These are phyloP conservation scores for Ballota nigra DNA, from an alignment of 257 asterid species.

Conservation along the genomic window DNA sequence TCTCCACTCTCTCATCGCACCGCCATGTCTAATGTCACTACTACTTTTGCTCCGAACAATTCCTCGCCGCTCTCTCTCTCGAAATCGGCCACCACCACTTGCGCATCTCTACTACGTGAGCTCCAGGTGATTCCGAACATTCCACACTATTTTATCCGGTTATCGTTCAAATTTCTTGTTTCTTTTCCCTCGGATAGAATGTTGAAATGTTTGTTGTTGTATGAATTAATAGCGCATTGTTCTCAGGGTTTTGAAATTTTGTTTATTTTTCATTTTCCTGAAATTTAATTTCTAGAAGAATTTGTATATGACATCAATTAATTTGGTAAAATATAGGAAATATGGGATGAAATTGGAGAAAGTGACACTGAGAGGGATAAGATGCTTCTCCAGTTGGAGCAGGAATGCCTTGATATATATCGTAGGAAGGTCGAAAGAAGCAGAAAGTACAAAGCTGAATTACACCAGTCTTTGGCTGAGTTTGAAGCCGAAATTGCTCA, in stretches of 20 bases:
- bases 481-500: slow-evolving; percentile 61
- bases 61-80: slow-evolving; percentile 62
- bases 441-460: slow-evolving; percentile 58
- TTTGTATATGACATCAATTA: background rate
- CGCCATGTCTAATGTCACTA: slow-evolving; percentile 26
- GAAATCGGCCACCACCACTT: slow-evolving; percentile 55
- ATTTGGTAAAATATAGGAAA: slow-evolving; percentile 38
- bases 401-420: slow-evolving; percentile 75
- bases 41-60: background rate
- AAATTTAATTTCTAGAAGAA: background rate
- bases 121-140: slow-evolving; percentile 45
- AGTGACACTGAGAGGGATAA: slow-evolving; percentile 63
- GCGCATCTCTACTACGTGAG: slow-evolving; percentile 64
- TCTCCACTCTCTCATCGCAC: background rate
- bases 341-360: slow-evolving; percentile 85
- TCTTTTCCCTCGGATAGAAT: background rate
- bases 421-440: slow-evolving; percentile 62
- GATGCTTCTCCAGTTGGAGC: slow-evolving; percentile 78
- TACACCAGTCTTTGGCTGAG: slow-evolving; percentile 55
- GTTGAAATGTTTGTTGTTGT: background rate
- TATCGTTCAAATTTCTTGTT: background rate
- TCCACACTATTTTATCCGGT: background rate
- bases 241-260: background rate
- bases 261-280: background rate
- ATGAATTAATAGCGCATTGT: background rate